A percentile compares a stretch with the other conserved stretches of the same genome.
These are phyloP conservation scores for Colletotrichum costaricense DNA, from an alignment of 2,329 filamentous ascomycete genomes.

Conservation along the genomic window DNA sequence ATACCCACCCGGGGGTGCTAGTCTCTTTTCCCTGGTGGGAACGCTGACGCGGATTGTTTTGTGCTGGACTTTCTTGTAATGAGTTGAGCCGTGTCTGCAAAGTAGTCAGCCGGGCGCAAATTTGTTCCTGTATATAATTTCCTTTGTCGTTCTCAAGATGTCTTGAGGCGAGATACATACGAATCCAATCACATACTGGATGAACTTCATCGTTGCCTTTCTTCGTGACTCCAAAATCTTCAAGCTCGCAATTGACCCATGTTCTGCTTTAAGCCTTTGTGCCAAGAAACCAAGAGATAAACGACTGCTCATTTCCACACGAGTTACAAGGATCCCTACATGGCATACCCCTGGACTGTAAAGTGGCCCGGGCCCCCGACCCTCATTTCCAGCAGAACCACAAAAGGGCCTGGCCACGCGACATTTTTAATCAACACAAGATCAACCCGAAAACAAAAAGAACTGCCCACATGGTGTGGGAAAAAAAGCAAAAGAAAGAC, in stretches of 20 bases:
- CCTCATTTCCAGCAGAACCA: neutral
- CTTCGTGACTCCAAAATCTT: neutral
- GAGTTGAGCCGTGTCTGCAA: conserved; percentile 36
- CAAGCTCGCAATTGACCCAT: neutral
- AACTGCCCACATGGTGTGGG: no score
- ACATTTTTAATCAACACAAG: neutral
- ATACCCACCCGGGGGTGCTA: neutral
- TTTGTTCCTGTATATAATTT: conserved; percentile 29
- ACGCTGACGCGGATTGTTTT: neutral
- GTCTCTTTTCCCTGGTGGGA: neutral
- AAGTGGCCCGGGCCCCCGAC: neutral
- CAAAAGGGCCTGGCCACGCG: no score
- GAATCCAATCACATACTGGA: conserved; percentile 6
- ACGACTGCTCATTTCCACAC: neutral
- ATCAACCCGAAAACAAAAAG: neutral
- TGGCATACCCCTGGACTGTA: neutral
- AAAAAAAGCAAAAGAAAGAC: neutral
- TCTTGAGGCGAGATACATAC: neutral
- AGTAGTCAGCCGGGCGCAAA: neutral
- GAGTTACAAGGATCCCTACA: neutral
- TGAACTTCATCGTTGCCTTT: neutral
- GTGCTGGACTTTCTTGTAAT: neutral
- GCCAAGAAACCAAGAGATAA: neutral
- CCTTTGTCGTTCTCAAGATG: neutral
- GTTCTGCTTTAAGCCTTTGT: neutral